Percentiles rank a stretch among this genome's conserved stretches.
Evolutionary conservation across 768 basidiomycete genomes (phyloP).

Genomic region (Leucocoprinus sp.): DNA sequence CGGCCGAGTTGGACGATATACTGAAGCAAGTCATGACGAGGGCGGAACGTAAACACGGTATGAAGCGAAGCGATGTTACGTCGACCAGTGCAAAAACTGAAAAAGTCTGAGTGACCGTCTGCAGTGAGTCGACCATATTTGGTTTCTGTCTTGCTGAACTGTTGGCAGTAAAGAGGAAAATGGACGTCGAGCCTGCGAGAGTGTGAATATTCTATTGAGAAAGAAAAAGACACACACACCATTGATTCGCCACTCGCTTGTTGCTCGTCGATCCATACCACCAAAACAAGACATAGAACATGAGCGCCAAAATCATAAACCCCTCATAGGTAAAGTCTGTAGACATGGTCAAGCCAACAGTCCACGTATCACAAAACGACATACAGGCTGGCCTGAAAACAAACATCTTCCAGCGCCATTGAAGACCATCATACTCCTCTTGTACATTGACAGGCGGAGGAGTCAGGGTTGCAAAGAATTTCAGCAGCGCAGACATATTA

Average conservation of each 20-base stretch:
- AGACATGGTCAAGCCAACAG: background rate
- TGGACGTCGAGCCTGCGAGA: conserved; percentile 53
- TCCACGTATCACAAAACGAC: conserved; percentile 18
- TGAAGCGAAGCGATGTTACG: conserved; percentile 72
- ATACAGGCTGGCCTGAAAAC: conserved; percentile 75
- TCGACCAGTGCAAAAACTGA: conserved; percentile 83
- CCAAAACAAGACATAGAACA: conserved; percentile 49
- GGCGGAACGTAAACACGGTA: conserved; percentile 66
- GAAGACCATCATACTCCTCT: conserved; percentile 62
- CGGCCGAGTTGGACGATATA: conserved; percentile 50
- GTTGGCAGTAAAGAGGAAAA: conserved; percentile 46
- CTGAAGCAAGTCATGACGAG: conserved; percentile 79
- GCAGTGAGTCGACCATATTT: conserved; percentile 39
- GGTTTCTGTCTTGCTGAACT: conserved; percentile 65
- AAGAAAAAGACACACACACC: conserved; percentile 32
- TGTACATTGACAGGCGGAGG: conserved; percentile 49
- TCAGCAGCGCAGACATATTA: conserved; percentile 21
- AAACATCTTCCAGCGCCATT: conserved; percentile 68
- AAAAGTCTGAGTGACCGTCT: conserved; percentile 75
- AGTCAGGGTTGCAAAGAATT: conserved; percentile 34
- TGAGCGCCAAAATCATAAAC: conserved; percentile 41
- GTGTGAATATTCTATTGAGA: conserved; percentile 4
- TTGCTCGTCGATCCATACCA: conserved; percentile 58
- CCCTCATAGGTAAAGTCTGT: conserved; percentile 63
- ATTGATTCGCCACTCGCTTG: conserved; percentile 48